Evolutionary conservation across 129 eudicot genomes (phyloP).

Genomic region (Helichrysum umbraculigerum): DNA sequence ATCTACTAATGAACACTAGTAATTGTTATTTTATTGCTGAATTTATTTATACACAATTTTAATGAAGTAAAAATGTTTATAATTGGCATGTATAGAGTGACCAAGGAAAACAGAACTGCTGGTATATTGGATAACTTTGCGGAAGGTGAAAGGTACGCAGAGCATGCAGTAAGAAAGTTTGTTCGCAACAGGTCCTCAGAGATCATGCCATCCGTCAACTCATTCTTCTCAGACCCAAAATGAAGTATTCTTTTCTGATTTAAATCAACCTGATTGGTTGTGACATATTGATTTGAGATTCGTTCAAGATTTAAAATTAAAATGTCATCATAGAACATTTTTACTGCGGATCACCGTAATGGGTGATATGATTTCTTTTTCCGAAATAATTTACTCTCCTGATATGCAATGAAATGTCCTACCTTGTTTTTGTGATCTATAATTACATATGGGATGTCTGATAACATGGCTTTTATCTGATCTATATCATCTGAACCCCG

Average conservation of each 20-base stretch:
- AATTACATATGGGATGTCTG: background rate
- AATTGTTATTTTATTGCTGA: background rate
- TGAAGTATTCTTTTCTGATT: constrained; percentile 18
- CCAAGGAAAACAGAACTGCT: constrained; percentile 91
- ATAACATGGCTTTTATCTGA: background rate
- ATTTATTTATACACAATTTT: background rate
- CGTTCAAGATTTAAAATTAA: constrained; percentile 16
- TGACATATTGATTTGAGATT: constrained; percentile 17
- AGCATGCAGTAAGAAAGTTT: constrained; percentile 76
- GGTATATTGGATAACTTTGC: constrained; percentile 75
- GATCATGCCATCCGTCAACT: constrained; percentile 82
- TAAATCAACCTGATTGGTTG: constrained; percentile 5
- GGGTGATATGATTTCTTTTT: constrained; percentile 12
- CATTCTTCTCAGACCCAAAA: constrained; percentile 81
- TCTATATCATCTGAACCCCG: background rate
- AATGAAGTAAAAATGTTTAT: background rate
- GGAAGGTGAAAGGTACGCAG: constrained; percentile 84
- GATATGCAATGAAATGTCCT: background rate
- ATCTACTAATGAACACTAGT: background rate
- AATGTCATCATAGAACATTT: constrained; percentile 8
- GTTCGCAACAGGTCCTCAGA: constrained; percentile 74
- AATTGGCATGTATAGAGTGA: constrained; percentile 51
- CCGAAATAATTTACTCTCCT: background rate
- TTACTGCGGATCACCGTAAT: constrained; percentile 21
- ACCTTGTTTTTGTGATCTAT: background rate